phyloP scores from a whole-genome alignment of 2,329 filamentous ascomycete species.

The Ceratocystis albifundus region DNA sequence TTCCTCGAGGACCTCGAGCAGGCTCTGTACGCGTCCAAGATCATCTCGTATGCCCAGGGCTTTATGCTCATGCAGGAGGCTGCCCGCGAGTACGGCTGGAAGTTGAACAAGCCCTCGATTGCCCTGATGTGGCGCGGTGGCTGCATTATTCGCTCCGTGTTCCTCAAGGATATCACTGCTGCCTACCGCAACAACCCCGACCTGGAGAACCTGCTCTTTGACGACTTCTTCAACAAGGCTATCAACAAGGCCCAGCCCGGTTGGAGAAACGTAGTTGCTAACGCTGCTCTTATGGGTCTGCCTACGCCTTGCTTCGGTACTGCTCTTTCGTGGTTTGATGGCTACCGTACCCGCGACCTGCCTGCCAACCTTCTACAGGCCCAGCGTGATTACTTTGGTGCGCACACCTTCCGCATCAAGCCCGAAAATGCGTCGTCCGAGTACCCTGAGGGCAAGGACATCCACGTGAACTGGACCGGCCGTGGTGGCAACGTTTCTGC shows the following conservation, averaged over 20 bases:
- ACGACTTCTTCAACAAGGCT: constrained; percentile 99
- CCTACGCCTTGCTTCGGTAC: constrained; percentile 95
- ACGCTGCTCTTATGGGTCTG: constrained; percentile 87
- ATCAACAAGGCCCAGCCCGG: constrained; percentile 92
- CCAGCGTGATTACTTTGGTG: constrained; percentile 98
- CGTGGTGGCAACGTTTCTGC: constrained; percentile 94
- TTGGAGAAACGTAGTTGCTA: constrained; percentile 84
- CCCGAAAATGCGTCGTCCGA: constrained; percentile 63
- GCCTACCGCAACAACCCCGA: constrained; percentile 91
- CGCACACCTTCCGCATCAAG: constrained; percentile 83
- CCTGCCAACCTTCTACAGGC: constrained; percentile 97
- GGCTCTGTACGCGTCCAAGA: constrained; percentile 98
- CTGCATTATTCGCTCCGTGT: constrained; percentile 99
- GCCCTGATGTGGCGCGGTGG: constrained; percentile 99
- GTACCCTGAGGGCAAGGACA: constrained; percentile 76
- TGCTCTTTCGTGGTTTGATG: constrained; percentile 95
- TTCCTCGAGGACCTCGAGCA: constrained; percentile 98
- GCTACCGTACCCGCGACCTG: constrained; percentile 92
- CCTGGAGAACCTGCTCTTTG: constrained; percentile 95
- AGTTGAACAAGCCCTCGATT: constrained; percentile 99
- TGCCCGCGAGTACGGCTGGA: constrained; percentile 92
- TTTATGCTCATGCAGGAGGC: constrained; percentile 99
- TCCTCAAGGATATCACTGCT: constrained; percentile 98
- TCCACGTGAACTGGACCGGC: constrained; percentile 99
- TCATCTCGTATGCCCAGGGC: constrained; percentile 98